These are phyloP conservation scores for Rhodotorula sp. DNA, from an alignment of 1,284 basidiomycete species.

Conservation along the genomic window DNA sequence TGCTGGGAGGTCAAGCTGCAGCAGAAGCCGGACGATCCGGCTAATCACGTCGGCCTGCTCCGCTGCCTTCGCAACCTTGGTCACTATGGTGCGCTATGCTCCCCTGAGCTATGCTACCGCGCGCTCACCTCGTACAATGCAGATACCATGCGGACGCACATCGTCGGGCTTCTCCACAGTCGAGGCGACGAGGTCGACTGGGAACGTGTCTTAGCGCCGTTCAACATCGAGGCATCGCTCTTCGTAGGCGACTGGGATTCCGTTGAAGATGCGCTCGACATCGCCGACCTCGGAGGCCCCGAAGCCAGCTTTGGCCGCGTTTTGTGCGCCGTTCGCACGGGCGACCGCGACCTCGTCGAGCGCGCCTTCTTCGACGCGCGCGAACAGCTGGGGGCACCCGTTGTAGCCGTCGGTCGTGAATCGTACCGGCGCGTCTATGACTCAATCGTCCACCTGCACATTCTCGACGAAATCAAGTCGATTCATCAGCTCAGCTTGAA, in stretches of 20 bases:
- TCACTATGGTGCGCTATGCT: slow-evolving; percentile 76
- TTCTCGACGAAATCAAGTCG: slow-evolving; percentile 82
- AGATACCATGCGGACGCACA: slow-evolving; percentile 96
- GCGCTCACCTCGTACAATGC: slow-evolving; percentile 10
- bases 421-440: slow-evolving; percentile 88
- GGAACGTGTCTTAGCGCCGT: slow-evolving; percentile 74
- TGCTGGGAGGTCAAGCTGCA: slow-evolving; percentile 99
- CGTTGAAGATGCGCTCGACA: slow-evolving; percentile 65
- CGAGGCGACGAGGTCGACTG: slow-evolving; percentile 71
- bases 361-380: slow-evolving; percentile 68
- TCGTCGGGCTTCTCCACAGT: slow-evolving; percentile 78
- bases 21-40: slow-evolving; percentile 81
- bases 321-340: slow-evolving; percentile 72
- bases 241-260: slow-evolving; percentile 92
- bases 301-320: slow-evolving; percentile 78
- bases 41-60: slow-evolving; percentile 85
- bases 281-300: slow-evolving; percentile 57
- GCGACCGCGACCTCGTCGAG: slow-evolving; percentile 22
- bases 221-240: slow-evolving; percentile 91
- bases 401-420: slow-evolving; percentile 74
- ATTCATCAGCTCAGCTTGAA: slow-evolving; percentile 59
- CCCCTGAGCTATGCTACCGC: not conserved
- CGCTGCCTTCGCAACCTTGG: slow-evolving; percentile 92
- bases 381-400: slow-evolving; percentile 73
- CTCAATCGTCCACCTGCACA: slow-evolving; percentile 79